These are phyloP conservation scores for Kalmanozyma brasiliensis DNA, from an alignment of 1,284 basidiomycete species.

Conservation along the genomic window DNA sequence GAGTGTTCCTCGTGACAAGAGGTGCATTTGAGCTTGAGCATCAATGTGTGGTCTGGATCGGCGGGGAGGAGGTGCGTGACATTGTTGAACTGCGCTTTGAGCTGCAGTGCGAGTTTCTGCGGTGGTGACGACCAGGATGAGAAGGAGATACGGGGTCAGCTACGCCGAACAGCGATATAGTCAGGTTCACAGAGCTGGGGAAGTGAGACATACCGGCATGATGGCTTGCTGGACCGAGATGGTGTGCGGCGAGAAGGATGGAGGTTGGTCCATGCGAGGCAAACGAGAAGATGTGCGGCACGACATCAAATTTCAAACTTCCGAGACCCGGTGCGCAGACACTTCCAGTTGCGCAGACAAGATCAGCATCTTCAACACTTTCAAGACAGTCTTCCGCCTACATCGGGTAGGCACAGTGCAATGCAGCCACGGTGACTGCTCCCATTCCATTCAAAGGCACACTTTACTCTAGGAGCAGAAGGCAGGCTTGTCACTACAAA, in stretches of 20 bases:
- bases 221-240: not conserved
- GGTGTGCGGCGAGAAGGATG: not conserved
- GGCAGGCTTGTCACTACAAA: too few relatives aligned
- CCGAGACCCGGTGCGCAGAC: slow-evolving; percentile 10
- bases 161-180: too few relatives aligned
- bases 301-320: slow-evolving; percentile 7
- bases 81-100: slow-evolving; percentile 58
- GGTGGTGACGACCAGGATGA: not conserved
- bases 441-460: too few relatives aligned
- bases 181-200: not conserved
- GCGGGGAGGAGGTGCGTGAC: slow-evolving; percentile 56
- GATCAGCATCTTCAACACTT: too few relatives aligned
- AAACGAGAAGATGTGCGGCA: not conserved
- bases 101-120: slow-evolving; percentile 57
- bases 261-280: not conserved
- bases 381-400: too few relatives aligned
- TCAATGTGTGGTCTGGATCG: slow-evolving; percentile 56
- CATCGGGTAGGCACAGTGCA: too few relatives aligned
- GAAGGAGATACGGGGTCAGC: not conserved
- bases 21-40: slow-evolving; percentile 61
- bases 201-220: slow-evolving; percentile 19
- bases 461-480: too few relatives aligned
- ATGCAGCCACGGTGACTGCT: too few relatives aligned
- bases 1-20: slow-evolving; percentile 64
- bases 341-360: slow-evolving; percentile 20